Percentiles rank a stretch among this genome's conserved stretches.
phyloP scores from a whole-genome alignment of 306 rosid species.

The Sesbania bispinosa region DNA sequence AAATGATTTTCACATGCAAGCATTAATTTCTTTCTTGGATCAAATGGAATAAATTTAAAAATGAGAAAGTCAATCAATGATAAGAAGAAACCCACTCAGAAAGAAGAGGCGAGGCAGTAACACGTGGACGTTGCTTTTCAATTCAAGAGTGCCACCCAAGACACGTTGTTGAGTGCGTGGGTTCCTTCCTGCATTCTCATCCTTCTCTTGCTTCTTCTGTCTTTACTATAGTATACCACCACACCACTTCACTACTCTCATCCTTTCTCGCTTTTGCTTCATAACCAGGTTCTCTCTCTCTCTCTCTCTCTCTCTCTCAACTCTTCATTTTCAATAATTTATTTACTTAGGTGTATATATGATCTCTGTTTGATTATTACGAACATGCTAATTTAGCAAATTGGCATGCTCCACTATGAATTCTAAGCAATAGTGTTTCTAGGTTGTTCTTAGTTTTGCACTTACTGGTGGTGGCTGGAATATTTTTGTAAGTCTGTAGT shows the following conservation, averaged over 20 bases:
- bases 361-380: not conserved
- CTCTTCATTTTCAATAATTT: not conserved
- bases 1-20: not conserved
- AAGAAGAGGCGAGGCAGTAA: not conserved
- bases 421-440: not conserved
- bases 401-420: not conserved
- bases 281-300: conserved; percentile 4
- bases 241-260: not conserved
- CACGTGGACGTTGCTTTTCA: conserved; percentile 28
- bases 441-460: not conserved
- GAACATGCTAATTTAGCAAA: not conserved
- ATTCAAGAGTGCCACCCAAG: conserved; percentile 14
- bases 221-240: not conserved
- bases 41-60: not conserved
- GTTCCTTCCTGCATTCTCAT: not conserved
- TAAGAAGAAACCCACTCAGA: not conserved
- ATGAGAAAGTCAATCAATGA: not conserved
- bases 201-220: not conserved
- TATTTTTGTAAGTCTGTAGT: not conserved
- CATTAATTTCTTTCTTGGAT: not conserved
- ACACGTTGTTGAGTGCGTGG: not conserved
- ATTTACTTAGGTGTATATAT: not conserved
- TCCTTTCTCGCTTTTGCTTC: conserved; percentile 13
- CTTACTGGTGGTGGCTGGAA: not conserved
- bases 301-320: not conserved